phyloP scores from a whole-genome alignment of 345 rosid species.

The Carallia brachiata region DNA sequence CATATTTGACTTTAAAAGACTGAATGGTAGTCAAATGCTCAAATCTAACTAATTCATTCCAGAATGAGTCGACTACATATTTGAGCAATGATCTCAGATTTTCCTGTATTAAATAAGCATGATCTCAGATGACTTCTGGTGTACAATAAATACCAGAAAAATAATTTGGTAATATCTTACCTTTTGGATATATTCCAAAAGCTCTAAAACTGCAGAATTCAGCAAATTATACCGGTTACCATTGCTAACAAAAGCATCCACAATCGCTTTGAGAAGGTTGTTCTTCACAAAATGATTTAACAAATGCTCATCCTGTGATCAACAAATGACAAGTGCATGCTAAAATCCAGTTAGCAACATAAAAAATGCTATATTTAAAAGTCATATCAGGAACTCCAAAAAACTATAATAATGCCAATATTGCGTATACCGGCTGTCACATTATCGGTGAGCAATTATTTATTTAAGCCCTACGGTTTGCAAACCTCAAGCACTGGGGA shows the following conservation, averaged over 20 bases:
- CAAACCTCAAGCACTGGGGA: too few species aligned
- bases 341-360: neutral
- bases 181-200: constrained; percentile 90
- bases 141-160: constrained; percentile 17
- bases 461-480: too few species aligned
- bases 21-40: constrained; percentile 56
- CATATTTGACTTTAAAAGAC: constrained; percentile 67
- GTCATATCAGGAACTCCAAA: too few species aligned
- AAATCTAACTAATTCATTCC: constrained; percentile 68
- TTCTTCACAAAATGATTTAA: constrained; percentile 76
- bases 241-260: constrained; percentile 82
- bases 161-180: constrained; percentile 28
- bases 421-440: too few species aligned
- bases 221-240: constrained; percentile 90
- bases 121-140: neutral
- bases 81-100: constrained; percentile 70
- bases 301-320: constrained; percentile 81
- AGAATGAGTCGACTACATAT: constrained; percentile 78
- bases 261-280: constrained; percentile 76
- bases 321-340: constrained; percentile 8
- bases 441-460: too few species aligned
- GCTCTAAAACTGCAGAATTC: constrained; percentile 88
- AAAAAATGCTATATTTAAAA: too few species aligned
- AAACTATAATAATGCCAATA: too few species aligned
- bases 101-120: constrained; percentile 52